Base-by-base conservation (phyloP, 1,284 basidiomycete species). In the Stygiomarasmius scandens region DNA sequence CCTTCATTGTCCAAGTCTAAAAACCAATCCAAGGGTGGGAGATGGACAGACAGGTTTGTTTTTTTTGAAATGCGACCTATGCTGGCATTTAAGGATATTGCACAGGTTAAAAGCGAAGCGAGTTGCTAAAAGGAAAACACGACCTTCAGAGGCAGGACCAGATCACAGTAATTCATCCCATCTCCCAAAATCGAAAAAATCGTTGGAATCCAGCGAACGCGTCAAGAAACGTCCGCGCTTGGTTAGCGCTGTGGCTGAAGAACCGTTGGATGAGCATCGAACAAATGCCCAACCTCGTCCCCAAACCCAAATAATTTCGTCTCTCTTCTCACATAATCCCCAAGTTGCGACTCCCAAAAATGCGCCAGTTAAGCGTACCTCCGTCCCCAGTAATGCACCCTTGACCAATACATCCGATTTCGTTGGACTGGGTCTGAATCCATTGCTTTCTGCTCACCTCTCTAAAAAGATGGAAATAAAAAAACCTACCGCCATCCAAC, bases 401-500 rank as follows among this genome's bases (percentile, higher is more conserved):
- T 77, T 93, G 36, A 72, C 73, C 19, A 88, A 92, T 63, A 82
- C 86, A 0, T 91, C 89, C 1, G 86, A 86, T 0, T 93, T 95
- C 67, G 69, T 78, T 27, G 86, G 89, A 9, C 79, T 95, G 55
- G 87, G 94, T 54, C 79, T 99, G 11, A 85, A 96, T 69, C 88
- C 91, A 1, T 80, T 97, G 29, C 80, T 99, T 27, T 82, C 88
- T 49, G 72, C 89, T 2, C 96, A 98, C 71, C 79, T 99, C 9
- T 77, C 83, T 25, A 79, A 74, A 22, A 97, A 95, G 76, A 89
- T 98, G 86, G 77, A 78, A 43, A 93, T 99, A 49, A 74, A 80
- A 19, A 90, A 89, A 63, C 97, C 97, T 0, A 99, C 96, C 0
- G 88, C 92, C 5, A 96, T 98, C 62, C 96, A 99, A 74, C 83